A percentile compares a stretch with the other conserved stretches of the same genome.
Conservation (phyloP, 768 basidiomycete species). For the Calocybe indica region DNA sequence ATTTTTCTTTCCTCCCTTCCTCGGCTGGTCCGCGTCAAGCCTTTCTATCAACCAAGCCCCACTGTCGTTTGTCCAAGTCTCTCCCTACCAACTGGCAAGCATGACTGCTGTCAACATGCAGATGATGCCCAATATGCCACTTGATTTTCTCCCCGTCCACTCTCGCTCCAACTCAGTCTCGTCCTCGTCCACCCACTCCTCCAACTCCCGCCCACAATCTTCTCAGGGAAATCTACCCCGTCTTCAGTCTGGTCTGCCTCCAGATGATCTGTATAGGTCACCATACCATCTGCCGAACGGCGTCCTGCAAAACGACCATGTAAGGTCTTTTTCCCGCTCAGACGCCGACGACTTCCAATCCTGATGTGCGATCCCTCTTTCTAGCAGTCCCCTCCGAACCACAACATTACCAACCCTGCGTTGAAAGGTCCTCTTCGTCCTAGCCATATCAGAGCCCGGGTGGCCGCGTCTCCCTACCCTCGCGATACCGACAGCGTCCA, state of each 20-base stretch:
- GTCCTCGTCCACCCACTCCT: slow-evolving; percentile 67
- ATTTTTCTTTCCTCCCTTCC: slow-evolving; percentile 19
- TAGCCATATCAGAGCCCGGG: slow-evolving; percentile 73
- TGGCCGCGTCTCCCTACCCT: slow-evolving; percentile 79
- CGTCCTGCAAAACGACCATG: slow-evolving; percentile 38
- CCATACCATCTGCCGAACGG: slow-evolving; percentile 51
- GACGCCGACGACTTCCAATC: slow-evolving; percentile 14
- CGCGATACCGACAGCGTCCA: slow-evolving; percentile 83
- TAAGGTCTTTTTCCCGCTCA: slow-evolving; percentile 19
- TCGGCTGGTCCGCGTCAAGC: slow-evolving; percentile 56
- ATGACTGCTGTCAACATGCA: slow-evolving; percentile 77
- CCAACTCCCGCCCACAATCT: slow-evolving; percentile 72
- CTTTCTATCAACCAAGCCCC: slow-evolving; percentile 23
- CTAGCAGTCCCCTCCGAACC: slow-evolving; percentile 67
- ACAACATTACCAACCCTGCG: slow-evolving; percentile 67
- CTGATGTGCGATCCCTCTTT: neutral
- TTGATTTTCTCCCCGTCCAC: slow-evolving; percentile 70
- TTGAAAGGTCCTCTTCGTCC: slow-evolving; percentile 75
- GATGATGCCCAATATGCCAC: slow-evolving; percentile 62
- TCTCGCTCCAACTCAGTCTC: slow-evolving; percentile 78
- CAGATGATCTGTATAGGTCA: slow-evolving; percentile 70
- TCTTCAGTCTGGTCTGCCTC: slow-evolving; percentile 34
- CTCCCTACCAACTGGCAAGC: slow-evolving; percentile 10
- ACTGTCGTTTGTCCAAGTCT: slow-evolving; percentile 27
- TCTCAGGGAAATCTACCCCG: slow-evolving; percentile 58